Base-by-base conservation (phyloP, 768 basidiomycete genomes). In the Cystobasidium ongulense region DNA sequence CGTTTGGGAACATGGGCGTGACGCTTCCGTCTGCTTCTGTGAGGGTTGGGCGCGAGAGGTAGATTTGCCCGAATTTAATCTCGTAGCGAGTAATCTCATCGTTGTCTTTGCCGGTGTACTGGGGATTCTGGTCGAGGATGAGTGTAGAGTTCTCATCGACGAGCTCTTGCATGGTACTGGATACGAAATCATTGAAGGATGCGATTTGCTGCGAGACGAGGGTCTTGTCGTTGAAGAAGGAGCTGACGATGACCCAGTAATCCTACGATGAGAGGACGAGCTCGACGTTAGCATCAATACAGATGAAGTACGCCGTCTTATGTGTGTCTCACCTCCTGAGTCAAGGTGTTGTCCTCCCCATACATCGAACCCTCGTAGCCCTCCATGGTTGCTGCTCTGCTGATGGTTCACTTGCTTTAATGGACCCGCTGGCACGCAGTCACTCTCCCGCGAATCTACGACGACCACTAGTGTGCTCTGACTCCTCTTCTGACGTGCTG, bases 121-220 rank as follows among this genome's bases (percentile, higher is more conserved):
- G 96, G 81, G 91, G 89, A 64, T 90, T 90, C 82, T 98, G 96
- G 83, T 98, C 95, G 61, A 99, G 84, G 76, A 95, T 93, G 79
- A 99, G 87, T 78, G 92, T 91, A n/a, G 89, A 83, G 76, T 91
- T 91, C 83, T 99, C 96, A 81, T 97, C 96, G 25, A 99, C 94
- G 29, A 99, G 85, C 81, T 98, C 96, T 82, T 98, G 95, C 93
- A 99, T 96, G 17, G 93, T 97, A 78, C 97, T 97, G 80, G 97
- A 92, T 38, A 99, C 91, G 79, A 98, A 99, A 83, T 98, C 95
- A 81, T 99, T 93, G 82, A 95, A 99, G 13, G 91, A 94, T 83
- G 95, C 93, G 67, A 98, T 87, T 81, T 99, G 96, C 81, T 99
- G 96, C 61, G 92, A 87, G 66, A 98, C 96, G 75, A 99, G 89